A percentile compares a stretch with the other conserved stretches of the same genome.
phyloP scores from a whole-genome alignment of 768 basidiomycete species.

The Mycena maculata region DNA sequence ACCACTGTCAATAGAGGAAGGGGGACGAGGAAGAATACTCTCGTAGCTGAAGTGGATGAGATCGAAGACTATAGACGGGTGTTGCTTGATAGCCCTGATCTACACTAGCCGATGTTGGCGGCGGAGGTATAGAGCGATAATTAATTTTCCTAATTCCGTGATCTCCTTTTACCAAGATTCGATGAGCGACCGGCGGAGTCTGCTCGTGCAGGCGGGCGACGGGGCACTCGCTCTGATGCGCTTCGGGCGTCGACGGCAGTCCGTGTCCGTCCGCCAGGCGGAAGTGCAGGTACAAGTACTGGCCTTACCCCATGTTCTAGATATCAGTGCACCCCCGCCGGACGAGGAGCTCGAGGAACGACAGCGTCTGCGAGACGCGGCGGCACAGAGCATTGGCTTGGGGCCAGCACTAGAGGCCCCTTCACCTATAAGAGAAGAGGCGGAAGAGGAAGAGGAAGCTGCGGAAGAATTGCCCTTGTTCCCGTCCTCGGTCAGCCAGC shows the following conservation, averaged over 20 bases:
- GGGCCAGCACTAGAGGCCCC: conserved; percentile 58
- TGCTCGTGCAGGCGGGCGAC: conserved; percentile 27
- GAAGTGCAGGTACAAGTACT: neutral
- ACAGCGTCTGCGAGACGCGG: conserved; percentile 77
- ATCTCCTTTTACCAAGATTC: no score
- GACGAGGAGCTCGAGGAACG: conserved; percentile 80
- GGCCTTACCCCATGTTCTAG: conserved; percentile 65
- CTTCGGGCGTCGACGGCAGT: conserved; percentile 4
- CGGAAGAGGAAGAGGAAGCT: conserved; percentile 47
- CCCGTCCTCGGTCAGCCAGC: conserved; percentile 60
- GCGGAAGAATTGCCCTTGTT: conserved; percentile 66
- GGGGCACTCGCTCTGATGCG: conserved; percentile 8
- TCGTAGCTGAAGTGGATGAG: no score
- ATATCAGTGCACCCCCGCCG: conserved; percentile 64
- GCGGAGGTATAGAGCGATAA: neutral
- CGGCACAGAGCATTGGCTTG: conserved; percentile 82
- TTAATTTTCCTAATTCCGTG: neutral
- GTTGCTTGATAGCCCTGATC: no score
- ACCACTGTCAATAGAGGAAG: no score
- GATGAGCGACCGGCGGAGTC: conserved; percentile 18
- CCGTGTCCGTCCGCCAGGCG: conserved; percentile 14
- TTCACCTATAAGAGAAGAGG: no score
- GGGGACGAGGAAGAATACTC: no score
- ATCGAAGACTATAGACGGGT: no score
- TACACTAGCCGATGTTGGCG: neutral